Conservation (phyloP, 768 basidiomycete species). For the Rhizopogon vulgaris region DNA sequence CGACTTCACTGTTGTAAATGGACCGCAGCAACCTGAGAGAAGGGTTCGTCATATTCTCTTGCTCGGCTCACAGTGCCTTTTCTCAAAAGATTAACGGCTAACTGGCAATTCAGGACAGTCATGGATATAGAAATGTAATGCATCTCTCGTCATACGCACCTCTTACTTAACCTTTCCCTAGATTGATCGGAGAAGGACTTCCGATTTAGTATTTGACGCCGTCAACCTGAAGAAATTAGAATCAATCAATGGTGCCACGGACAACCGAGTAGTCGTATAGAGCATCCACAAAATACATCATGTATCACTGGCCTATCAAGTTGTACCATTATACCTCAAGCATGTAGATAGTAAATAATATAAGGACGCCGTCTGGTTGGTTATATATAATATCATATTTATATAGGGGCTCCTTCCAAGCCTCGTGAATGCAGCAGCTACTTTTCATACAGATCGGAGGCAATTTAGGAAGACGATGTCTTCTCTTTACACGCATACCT, state of each 20-base stretch:
- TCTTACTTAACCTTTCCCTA: neutral
- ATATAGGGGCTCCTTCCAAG: too few species aligned
- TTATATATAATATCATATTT: neutral
- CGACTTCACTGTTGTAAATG: constrained; percentile 20
- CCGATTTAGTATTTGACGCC: constrained; percentile 16
- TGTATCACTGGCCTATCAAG: neutral
- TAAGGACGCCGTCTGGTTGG: neutral
- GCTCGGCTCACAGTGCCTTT: neutral
- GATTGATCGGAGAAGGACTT: constrained; percentile 8
- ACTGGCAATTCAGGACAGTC: constrained; percentile 9
- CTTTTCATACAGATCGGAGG: too few species aligned
- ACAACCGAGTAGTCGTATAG: neutral
- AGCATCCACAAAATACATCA: neutral
- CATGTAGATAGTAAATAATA: neutral
- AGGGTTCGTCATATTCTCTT: constrained; percentile 11
- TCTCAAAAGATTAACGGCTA: constrained; percentile 1
- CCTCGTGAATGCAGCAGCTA: too few species aligned
- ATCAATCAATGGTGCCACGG: neutral
- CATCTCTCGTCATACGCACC: neutral
- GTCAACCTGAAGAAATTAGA: constrained; percentile 11
- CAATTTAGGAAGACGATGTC: too few species aligned
- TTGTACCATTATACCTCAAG: neutral
- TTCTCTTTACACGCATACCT: too few species aligned
- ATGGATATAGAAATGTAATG: constrained; percentile 11
- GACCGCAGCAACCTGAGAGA: constrained; percentile 14